Percentiles rank a stretch among this genome's conserved stretches.
Evolutionary conservation across 108 stramenopile genomes (phyloP).

Genomic region (Chaetoceros tenuissimus): DNA sequence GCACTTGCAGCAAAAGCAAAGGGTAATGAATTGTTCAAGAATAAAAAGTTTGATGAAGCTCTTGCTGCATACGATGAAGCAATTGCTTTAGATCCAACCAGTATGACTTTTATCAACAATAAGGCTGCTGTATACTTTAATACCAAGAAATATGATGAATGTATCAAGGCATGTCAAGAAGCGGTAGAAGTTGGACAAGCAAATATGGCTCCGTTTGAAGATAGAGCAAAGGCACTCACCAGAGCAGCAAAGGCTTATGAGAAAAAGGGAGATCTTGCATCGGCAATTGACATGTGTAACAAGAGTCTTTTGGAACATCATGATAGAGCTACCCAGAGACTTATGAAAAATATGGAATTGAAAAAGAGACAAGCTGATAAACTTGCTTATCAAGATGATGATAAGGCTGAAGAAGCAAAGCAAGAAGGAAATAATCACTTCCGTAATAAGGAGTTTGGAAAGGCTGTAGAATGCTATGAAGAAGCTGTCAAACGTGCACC

Average conservation of each 20-base stretch:
- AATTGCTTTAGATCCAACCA: conserved; percentile 88
- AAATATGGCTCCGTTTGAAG: conserved; percentile 85
- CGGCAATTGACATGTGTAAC: conserved; percentile 88
- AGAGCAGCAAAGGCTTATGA: conserved; percentile 90
- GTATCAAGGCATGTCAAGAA: conserved; percentile 76
- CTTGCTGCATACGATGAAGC: conserved; percentile 95
- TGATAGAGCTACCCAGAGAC: conserved; percentile 85
- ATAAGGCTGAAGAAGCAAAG: conserved; percentile 95
- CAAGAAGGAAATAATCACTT: conserved; percentile 94
- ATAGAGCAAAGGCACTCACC: conserved; percentile 89
- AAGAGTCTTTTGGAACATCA: conserved; percentile 76
- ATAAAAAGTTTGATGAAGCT: conserved; percentile 92
- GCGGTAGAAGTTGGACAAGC: conserved; percentile 89
- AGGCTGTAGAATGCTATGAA: conserved; percentile 82
- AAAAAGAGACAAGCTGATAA: conserved; percentile 88
- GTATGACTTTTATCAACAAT: conserved; percentile 93
- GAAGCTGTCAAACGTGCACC: conserved; percentile 98
- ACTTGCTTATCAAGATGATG: conserved; percentile 89
- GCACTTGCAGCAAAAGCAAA: conserved; percentile 77
- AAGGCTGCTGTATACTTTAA: conserved; percentile 97
- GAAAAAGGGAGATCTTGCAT: conserved; percentile 81
- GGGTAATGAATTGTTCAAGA: conserved; percentile 92
- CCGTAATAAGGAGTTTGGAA: conserved; percentile 81
- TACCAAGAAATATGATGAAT: conserved; percentile 82
- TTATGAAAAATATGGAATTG: conserved; percentile 91